Conservation (phyloP, 139 green algal species). For the Chlorella sp. region DNA sequence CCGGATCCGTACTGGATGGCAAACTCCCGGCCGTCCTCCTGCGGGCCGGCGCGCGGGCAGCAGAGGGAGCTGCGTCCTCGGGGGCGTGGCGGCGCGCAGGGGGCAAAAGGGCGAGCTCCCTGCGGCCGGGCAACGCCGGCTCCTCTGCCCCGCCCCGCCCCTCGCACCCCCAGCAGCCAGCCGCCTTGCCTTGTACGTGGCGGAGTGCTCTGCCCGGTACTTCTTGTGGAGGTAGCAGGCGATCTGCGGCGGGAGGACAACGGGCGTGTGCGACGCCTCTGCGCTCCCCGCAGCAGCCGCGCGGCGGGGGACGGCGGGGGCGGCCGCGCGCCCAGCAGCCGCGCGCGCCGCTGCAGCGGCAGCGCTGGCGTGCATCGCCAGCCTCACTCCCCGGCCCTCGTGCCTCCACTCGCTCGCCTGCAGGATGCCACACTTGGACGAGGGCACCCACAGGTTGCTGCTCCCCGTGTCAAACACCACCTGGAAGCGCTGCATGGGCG, state of each 20-base stretch:
- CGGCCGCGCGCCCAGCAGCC: neutral
- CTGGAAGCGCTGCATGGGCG: constrained; percentile 86
- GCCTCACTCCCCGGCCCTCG: too few species aligned
- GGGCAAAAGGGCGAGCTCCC: too few species aligned
- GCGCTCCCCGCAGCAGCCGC: neutral
- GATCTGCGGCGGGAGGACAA: neutral
- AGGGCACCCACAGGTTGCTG: constrained; percentile 88
- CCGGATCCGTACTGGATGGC: constrained; percentile 97
- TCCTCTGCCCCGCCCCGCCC: too few species aligned
- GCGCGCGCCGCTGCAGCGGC: neutral
- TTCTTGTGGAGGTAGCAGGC: constrained; percentile 37
- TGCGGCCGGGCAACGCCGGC: too few species aligned
- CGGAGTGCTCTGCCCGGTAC: constrained; percentile 78
- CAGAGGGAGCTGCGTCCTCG: too few species aligned
- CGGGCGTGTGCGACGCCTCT: too few species aligned
- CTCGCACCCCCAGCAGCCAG: too few species aligned
- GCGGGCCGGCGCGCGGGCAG: neutral
- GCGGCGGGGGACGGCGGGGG: too few species aligned
- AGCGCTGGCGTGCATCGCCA: too few species aligned
- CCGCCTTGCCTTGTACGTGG: constrained; percentile 21
- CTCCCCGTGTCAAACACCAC: constrained; percentile 96
- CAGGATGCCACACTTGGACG: constrained; percentile 65
- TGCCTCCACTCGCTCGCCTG: neutral
- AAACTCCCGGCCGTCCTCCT: constrained; percentile 87
- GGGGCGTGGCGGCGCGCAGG: too few species aligned